Conservation (phyloP, 306 rosid species). For the Datisca glomerata region DNA sequence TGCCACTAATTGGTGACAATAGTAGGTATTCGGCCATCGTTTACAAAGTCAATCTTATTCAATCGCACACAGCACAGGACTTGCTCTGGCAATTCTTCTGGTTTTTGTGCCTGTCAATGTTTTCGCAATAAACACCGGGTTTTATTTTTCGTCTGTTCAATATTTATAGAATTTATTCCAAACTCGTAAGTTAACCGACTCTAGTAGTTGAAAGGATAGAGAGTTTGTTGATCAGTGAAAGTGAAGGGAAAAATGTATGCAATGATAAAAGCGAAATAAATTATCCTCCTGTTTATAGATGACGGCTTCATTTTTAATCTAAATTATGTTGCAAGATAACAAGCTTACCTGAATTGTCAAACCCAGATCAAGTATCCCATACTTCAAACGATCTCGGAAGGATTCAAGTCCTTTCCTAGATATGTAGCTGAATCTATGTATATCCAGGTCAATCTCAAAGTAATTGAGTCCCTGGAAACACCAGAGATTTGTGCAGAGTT, state of each 20-base stretch:
- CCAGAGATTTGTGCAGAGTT: neutral
- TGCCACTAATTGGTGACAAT: too few species aligned
- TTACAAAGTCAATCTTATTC: slow-evolving; percentile 71
- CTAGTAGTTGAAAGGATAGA: too few species aligned
- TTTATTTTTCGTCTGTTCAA: too few species aligned
- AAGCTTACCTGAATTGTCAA: slow-evolving; percentile 73
- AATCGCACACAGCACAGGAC: slow-evolving; percentile 68
- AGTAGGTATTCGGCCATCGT: slow-evolving; percentile 80
- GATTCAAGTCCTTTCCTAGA: slow-evolving; percentile 92
- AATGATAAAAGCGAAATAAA: too few species aligned
- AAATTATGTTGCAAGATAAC: neutral
- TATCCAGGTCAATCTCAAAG: slow-evolving; percentile 88
- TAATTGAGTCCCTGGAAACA: slow-evolving; percentile 65
- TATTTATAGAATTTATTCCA: too few species aligned
- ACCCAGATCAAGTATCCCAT: slow-evolving; percentile 69
- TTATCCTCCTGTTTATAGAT: too few species aligned
- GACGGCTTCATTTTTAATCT: neutral
- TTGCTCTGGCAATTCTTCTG: slow-evolving; percentile 82
- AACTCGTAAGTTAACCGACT: too few species aligned
- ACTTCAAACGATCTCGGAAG: slow-evolving; percentile 50
- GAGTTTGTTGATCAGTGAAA: neutral
- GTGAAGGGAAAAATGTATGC: too few species aligned
- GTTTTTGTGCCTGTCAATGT: slow-evolving; percentile 76
- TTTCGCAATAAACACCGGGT: too few species aligned
- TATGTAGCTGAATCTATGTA: slow-evolving; percentile 86